Conservation (phyloP, 2,329 filamentous ascomycete genomes). For the Pyrenophora graminea region DNA sequence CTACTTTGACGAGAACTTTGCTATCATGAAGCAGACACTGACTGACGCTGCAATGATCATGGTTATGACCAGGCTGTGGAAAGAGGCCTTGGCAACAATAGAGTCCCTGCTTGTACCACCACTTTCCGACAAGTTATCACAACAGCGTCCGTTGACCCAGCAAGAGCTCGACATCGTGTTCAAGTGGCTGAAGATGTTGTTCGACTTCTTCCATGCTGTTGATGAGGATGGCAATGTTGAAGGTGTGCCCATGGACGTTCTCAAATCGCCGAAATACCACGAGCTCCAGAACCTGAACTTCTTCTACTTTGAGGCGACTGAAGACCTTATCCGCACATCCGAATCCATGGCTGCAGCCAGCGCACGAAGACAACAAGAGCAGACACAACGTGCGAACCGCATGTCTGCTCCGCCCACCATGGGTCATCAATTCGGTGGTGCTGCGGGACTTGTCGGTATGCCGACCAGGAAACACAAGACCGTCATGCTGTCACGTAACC, state of each 20-base stretch:
- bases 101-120: conserved; percentile 90
- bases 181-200: conserved; percentile 87
- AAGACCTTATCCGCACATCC: conserved; percentile 90
- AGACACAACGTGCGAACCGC: conserved; percentile 61
- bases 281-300: conserved; percentile 96
- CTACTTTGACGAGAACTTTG: conserved; percentile 98
- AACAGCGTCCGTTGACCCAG: conserved; percentile 79
- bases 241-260: conserved; percentile 85
- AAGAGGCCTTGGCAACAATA: conserved; percentile 91
- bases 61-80: conserved; percentile 98
- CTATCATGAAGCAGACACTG: conserved; percentile 96
- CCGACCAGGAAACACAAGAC: conserved; percentile 54
- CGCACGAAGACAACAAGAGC: conserved; percentile 74
- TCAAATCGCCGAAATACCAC: conserved; percentile 98
- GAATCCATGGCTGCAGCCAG: conserved; percentile 93
- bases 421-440: conserved; percentile 57
- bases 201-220: conserved; percentile 92
- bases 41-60: conserved; percentile 96
- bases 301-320: conserved; percentile 95
- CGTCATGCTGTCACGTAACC: conserved; percentile 91
- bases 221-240: conserved; percentile 85
- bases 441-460: conserved; percentile 66
- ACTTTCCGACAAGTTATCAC: conserved; percentile 89
- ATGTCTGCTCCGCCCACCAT: conserved; percentile 68
- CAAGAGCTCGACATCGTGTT: conserved; percentile 94